phyloP scores from a whole-genome alignment of 108 stramenopile genomes.

The Schizochytrium sp. region DNA sequence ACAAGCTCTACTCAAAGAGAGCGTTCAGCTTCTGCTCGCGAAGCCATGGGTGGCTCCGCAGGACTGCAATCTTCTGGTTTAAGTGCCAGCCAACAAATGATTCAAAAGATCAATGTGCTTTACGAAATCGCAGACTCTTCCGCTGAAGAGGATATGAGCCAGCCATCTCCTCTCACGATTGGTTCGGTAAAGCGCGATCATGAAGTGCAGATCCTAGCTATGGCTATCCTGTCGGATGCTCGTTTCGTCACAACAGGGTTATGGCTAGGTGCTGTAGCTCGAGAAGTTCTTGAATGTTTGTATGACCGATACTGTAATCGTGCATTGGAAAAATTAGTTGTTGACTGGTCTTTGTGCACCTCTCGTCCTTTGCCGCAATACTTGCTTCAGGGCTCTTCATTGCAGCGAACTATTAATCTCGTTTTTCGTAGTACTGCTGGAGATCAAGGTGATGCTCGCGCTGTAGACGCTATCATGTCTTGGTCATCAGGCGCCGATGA shows the following conservation, averaged over 20 bases:
- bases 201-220: constrained; percentile 33
- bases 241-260: not conserved
- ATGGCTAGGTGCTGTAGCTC: constrained; percentile 12
- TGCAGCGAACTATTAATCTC: constrained; percentile 47
- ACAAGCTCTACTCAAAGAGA: not conserved
- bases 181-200: not conserved
- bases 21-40: not conserved
- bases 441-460: not conserved
- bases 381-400: not conserved
- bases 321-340: constrained; percentile 37
- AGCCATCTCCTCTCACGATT: constrained; percentile 12
- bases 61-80: not conserved
- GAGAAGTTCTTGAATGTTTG: not conserved
- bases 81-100: constrained; percentile 58
- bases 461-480: constrained; percentile 12
- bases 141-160: constrained; percentile 1
- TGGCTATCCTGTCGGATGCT: constrained; percentile 46
- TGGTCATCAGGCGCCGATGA: not conserved
- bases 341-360: constrained; percentile 39
- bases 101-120: constrained; percentile 56
- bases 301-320: constrained; percentile 16
- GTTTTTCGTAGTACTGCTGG: constrained; percentile 35
- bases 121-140: constrained; percentile 53
- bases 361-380: not conserved
- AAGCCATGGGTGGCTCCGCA: not conserved